These are phyloP conservation scores for Neurospora sp. DNA, from an alignment of 495 filamentous ascomycete genomes.

Conservation along the genomic window DNA sequence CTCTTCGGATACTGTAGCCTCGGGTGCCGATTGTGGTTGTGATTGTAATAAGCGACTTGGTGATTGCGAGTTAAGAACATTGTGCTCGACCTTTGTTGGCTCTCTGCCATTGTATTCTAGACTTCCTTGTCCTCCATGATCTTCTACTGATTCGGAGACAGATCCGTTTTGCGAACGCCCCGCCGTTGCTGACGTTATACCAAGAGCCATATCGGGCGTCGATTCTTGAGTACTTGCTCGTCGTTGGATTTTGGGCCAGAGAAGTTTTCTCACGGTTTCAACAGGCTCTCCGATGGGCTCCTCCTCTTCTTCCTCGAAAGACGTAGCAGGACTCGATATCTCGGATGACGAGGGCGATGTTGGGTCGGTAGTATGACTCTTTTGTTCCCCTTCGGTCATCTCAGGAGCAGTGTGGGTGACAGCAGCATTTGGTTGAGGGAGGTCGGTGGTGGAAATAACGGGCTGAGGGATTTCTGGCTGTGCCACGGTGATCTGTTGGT, in stretches of 20 bases:
- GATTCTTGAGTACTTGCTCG: not conserved
- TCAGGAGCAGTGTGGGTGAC: not conserved
- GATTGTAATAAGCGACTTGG: not conserved
- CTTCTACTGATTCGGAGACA: not conserved
- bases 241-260: slow-evolving; percentile 15
- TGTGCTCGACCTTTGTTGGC: not conserved
- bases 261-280: slow-evolving; percentile 7
- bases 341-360: not conserved
- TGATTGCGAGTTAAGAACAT: not conserved
- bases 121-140: not conserved
- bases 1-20: not conserved
- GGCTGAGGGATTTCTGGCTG: not conserved
- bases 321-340: not conserved
- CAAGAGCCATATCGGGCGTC: not conserved
- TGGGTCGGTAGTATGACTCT: not conserved
- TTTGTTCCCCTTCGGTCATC: not conserved
- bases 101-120: not conserved
- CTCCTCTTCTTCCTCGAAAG: not conserved
- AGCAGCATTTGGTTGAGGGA: not conserved
- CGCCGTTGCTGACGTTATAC: not conserved
- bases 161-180: not conserved
- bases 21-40: not conserved
- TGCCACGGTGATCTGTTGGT: not conserved
- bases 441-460: not conserved
- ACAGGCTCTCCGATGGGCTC: not conserved